A percentile compares a stretch with the other conserved stretches of the same genome.
phyloP scores from a whole-genome alignment of 441 rosid species.

The Aquilaria agallochum region DNA sequence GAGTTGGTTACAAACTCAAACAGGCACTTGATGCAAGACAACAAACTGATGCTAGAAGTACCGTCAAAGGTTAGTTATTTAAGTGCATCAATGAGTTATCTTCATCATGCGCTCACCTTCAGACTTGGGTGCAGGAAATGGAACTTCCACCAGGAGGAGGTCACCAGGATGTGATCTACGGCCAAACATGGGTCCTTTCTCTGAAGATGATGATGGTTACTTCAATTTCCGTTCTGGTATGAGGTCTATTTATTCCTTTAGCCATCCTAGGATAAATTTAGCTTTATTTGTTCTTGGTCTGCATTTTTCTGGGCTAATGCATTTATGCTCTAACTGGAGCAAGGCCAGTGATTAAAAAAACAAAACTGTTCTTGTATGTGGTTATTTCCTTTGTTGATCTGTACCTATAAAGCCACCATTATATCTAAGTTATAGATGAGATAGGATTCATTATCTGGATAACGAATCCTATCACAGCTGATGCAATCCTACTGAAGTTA shows the following conservation, averaged over 20 bases:
- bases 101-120: conserved; percentile 6
- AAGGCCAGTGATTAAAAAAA: no score
- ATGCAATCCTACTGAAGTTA: no score
- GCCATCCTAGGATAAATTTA: conserved; percentile 1
- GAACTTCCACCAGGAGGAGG: conserved; percentile 45
- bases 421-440: no score
- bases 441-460: no score
- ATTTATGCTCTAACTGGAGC: not conserved
- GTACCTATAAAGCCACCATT: no score
- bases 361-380: no score
- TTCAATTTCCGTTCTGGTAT: conserved; percentile 70
- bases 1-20: conserved; percentile 83
- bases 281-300: not conserved
- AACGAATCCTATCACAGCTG: no score
- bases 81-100: conserved; percentile 6
- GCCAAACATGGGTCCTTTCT: conserved; percentile 49
- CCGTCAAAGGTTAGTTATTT: conserved; percentile 31
- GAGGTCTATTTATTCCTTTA: conserved; percentile 14
- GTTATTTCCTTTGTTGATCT: no score
- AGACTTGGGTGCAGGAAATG: conserved; percentile 44
- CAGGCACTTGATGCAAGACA: conserved; percentile 61
- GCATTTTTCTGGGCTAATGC: conserved; percentile 2
- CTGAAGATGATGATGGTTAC: conserved; percentile 54
- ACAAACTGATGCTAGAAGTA: conserved; percentile 35
- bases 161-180: conserved; percentile 44